Evolutionary conservation across 306 rosid genomes (phyloP).

Genomic region (Prunus persica): Prunus_persica_NCBIv2 NC_034016.1:14737501-14738000

Average conservation of each 20-base stretch:
- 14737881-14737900: conserved; percentile 19
- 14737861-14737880: background rate
- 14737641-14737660: conserved; percentile 19
- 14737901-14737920: conserved; percentile 27
- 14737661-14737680: conserved; percentile 26
- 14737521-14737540: conserved; percentile 13
- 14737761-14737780: conserved; percentile 27
- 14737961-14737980: conserved; percentile 14
- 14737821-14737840: conserved; percentile 30
- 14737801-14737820: conserved; percentile 24
- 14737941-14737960: conserved; percentile 15
- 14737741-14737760: conserved; percentile 1
- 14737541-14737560: conserved; percentile 23
- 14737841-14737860: conserved; percentile 9
- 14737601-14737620: conserved; percentile 13
- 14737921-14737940: conserved; percentile 19
- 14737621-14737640: conserved; percentile 15
- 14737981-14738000: conserved; percentile 29
- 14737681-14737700: conserved; percentile 31
- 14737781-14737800: conserved; percentile 18
- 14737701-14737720: conserved; percentile 28
- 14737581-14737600: conserved; percentile 25
- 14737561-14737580: conserved; percentile 37
- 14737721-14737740: conserved; percentile 23
- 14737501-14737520: conserved; percentile 31